Evolutionary conservation across 2,329 filamentous ascomycete species (phyloP).

Genomic region (Triangularia verruculosa): DNA sequence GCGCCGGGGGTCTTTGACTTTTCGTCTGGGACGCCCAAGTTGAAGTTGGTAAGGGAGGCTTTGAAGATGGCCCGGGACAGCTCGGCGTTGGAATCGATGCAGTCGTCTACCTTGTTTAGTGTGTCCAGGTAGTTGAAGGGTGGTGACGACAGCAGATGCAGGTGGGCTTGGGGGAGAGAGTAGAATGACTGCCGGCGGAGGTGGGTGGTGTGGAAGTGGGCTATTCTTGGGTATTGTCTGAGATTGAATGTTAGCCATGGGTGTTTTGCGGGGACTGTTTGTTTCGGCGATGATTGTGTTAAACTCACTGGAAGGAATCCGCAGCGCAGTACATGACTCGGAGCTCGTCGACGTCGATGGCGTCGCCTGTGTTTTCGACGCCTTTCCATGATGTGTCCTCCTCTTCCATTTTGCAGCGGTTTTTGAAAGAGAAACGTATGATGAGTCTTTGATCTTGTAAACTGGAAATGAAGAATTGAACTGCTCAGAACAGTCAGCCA

Average conservation of each 20-base stretch:
- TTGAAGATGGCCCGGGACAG: constrained; percentile 75
- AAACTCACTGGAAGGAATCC: constrained; percentile 81
- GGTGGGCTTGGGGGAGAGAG: constrained; percentile 78
- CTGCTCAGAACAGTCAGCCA: too few relatives aligned
- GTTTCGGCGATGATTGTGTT: too few relatives aligned
- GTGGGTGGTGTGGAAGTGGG: constrained; percentile 89
- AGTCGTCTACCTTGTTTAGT: constrained; percentile 75
- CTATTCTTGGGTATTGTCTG: constrained; percentile 79
- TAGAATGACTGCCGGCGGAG: constrained; percentile 90
- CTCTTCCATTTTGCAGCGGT: constrained; percentile 30
- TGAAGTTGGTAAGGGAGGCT: constrained; percentile 67
- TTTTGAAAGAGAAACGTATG: not conserved
- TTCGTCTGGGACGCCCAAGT: constrained; percentile 32
- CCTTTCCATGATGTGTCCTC: constrained; percentile 54
- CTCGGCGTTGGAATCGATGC: constrained; percentile 84
- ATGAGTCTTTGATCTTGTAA: not conserved
- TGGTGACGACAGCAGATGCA: constrained; percentile 73
- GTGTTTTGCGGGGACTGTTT: not conserved
- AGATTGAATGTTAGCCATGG: constrained; percentile 5
- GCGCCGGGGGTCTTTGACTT: constrained; percentile 29
- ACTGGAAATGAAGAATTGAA: too few relatives aligned
- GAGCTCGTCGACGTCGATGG: constrained; percentile 70
- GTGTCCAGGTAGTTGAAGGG: constrained; percentile 82
- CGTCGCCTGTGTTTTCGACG: constrained; percentile 57
- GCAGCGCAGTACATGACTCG: constrained; percentile 76